Percentiles rank a stretch among this genome's conserved stretches.
These are phyloP conservation scores for Nephelium lappaceum DNA, from an alignment of 345 rosid species.

Conservation along the genomic window DNA sequence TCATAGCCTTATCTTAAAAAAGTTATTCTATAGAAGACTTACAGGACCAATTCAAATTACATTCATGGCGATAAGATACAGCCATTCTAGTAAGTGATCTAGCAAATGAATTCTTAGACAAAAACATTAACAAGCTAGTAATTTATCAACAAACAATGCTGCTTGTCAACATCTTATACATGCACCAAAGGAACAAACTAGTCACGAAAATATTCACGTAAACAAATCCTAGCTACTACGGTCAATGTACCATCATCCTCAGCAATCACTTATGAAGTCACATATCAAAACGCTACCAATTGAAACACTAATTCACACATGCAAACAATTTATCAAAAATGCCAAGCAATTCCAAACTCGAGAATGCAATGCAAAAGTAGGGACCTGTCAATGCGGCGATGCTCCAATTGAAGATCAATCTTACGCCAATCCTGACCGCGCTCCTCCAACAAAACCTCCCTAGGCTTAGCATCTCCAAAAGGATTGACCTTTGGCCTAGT, in stretches of 20 bases:
- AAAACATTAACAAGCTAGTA: not conserved
- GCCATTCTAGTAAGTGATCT: not conserved
- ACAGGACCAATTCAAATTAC: not conserved
- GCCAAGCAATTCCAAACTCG: not conserved
- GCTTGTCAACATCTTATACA: not conserved
- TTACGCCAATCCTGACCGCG: slow-evolving; percentile 94
- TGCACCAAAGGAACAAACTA: not conserved
- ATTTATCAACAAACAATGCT: not conserved
- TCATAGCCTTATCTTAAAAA: not conserved
- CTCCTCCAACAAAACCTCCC: slow-evolving; percentile 87
- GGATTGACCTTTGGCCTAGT: slow-evolving; percentile 83
- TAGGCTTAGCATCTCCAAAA: slow-evolving; percentile 93
- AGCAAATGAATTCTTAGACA: not conserved
- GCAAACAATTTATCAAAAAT: not conserved
- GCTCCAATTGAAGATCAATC: slow-evolving; percentile 88
- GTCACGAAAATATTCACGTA: not conserved
- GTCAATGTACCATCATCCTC: not conserved
- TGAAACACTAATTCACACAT: not conserved
- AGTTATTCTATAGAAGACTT: not conserved
- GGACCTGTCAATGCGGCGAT: slow-evolving; percentile 79
- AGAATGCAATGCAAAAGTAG: slow-evolving; percentile 12
- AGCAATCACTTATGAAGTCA: not conserved
- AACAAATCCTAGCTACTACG: not conserved
- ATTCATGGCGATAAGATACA: not conserved
- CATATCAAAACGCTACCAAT: not conserved